Percentiles rank a stretch among this genome's conserved stretches.
These are phyloP conservation scores for Vaccinium myrtillus DNA, from an alignment of 148 eudicot species.

Conservation along the genomic window DNA sequence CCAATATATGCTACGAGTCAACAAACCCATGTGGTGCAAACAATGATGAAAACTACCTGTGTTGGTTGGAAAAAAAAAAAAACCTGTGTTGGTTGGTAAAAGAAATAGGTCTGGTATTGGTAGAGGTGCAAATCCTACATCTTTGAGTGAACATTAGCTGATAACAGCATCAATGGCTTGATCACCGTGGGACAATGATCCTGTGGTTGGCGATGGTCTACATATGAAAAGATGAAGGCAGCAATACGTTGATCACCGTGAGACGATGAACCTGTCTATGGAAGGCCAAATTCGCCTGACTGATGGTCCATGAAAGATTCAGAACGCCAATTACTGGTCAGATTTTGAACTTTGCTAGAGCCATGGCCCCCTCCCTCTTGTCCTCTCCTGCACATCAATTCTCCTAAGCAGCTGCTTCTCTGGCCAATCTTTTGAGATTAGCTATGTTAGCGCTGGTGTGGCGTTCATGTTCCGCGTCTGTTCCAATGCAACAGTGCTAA, in stretches of 20 bases:
- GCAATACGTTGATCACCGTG: not conserved
- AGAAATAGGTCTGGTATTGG: not conserved
- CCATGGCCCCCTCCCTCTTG: not conserved
- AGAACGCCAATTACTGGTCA: not conserved
- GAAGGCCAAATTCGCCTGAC: not conserved
- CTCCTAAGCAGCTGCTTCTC: not conserved
- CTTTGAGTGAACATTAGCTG: not conserved
- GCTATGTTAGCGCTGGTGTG: not conserved
- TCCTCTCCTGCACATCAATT: not conserved
- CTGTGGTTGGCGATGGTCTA: not conserved
- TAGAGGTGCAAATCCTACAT: not conserved
- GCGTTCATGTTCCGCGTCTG: not conserved
- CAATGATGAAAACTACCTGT: not conserved
- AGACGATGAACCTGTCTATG: not conserved
- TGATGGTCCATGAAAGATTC: not conserved
- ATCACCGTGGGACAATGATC: not conserved
- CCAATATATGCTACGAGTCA: not conserved
- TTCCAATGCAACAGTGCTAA: not conserved
- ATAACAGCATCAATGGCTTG: not conserved
- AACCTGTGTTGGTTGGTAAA: not conserved
- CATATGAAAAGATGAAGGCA: not conserved
- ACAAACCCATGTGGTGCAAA: not conserved
- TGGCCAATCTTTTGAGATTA: not conserved
- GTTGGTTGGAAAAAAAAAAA: not conserved
- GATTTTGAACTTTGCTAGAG: not conserved